phyloP scores from a whole-genome alignment of 2,329 filamentous ascomycete genomes.

The Lithohypha guttulata region DNA sequence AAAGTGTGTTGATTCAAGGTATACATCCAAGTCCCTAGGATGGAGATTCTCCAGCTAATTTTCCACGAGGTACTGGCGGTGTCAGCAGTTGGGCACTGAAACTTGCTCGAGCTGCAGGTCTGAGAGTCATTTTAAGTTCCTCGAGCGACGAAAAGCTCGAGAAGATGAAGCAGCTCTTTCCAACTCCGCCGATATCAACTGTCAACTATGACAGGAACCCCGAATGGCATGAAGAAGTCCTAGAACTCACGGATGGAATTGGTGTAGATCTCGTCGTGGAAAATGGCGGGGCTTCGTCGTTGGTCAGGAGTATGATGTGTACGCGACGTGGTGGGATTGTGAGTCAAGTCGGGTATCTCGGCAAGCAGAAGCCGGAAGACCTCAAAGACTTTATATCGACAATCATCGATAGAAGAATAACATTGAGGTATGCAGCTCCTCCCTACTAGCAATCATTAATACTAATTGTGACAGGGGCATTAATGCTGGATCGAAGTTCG shows the following conservation, averaged over 20 bases:
- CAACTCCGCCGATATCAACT: conserved; percentile 19
- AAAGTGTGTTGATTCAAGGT: conserved; percentile 38
- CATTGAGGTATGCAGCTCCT: conserved; percentile 22
- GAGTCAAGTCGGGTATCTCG: conserved; percentile 36
- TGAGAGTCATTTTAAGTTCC: conserved; percentile 30
- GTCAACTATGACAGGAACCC: conserved; percentile 26
- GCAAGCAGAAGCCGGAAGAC: conserved; percentile 24
- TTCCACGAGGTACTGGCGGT: conserved; percentile 27
- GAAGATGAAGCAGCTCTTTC: conserved; percentile 23
- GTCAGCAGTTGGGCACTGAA: conserved; percentile 29
- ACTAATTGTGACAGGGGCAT: conserved; percentile 26
- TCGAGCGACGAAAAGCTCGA: conserved; percentile 29
- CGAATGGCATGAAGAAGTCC: conserved; percentile 27
- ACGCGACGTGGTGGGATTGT: conserved; percentile 33
- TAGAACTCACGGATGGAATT: conserved; percentile 24
- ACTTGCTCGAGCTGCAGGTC: conserved; percentile 25
- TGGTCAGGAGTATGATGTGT: conserved; percentile 32
- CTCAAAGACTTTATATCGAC: conserved; percentile 28
- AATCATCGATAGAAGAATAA: conserved; percentile 30
- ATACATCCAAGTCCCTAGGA: too few relatives aligned
- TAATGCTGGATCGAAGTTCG: conserved; percentile 32
- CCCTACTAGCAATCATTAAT: neutral
- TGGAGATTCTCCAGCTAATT: too few relatives aligned
- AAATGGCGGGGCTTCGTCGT: conserved; percentile 29
- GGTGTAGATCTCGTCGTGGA: conserved; percentile 32